Evolutionary conservation across 306 rosid species (phyloP), one percentile per base, ranked within the genome.

Genomic region (Pachyrhizus erosus): DNA sequence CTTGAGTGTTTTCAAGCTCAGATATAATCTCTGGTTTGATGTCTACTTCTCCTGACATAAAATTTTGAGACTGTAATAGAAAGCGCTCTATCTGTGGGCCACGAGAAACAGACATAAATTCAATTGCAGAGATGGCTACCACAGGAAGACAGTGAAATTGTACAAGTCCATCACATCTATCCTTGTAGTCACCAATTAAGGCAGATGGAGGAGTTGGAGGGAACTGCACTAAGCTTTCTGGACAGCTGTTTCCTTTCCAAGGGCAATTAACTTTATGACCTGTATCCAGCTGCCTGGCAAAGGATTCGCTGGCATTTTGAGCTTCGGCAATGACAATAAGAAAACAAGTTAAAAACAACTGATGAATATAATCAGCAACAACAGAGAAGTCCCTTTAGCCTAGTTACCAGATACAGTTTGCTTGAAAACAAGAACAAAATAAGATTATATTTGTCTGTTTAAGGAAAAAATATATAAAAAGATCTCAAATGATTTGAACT

Each of bases 181-280:
- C 99, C 91, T 96, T 96, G 84, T 91, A 96, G 15, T 94, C 99
- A 39, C 97, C 98, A 76, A 96, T 86, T 84, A 96, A 80, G 29
- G 98, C 97, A 52, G 98, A 91, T 76, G 91, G 95, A 84, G 97
- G 86, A 64, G 99, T 87, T 64, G 97, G 99, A 81, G 97, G 99
- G 80, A 94, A 96, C 76, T 96, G 99, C 92, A 94, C 99, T 86
- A 96, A 88, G 86, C 99, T 93, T 84, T 92, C 99, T 29, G 98
- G 98, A 82, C 99, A 96, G 85, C 91, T 91, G 84, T 94, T 96
- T 80, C 97, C 99, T 89, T 88, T 90, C 99, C 99, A 96, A 71
- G 97, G 90, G 83, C 99, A 96, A 75, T 83, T 86, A 70, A 72
- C 97, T 78, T 85, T 92, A 73, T 96, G 99, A 58, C 91, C 97